Conservation (phyloP, 2,329 filamentous ascomycete genomes). For the Dactylonectria estremocensis region DNA sequence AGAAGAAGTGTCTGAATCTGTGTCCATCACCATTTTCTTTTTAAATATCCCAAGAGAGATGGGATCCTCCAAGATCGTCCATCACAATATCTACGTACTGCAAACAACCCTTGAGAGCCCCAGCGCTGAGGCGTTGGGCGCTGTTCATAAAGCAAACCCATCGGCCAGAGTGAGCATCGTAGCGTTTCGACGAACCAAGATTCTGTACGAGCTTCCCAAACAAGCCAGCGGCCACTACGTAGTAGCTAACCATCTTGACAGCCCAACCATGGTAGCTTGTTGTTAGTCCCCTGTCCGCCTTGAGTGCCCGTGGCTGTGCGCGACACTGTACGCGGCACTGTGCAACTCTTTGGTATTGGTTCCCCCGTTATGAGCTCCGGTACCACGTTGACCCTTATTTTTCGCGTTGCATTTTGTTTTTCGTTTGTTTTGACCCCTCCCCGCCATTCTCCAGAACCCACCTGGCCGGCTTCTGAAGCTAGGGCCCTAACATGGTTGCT, state of each 20-base stretch:
- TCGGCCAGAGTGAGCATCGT: neutral
- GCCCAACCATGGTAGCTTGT: neutral
- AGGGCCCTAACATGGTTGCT: neutral
- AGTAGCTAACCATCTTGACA: neutral
- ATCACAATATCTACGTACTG: conserved; percentile 10
- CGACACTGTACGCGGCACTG: neutral
- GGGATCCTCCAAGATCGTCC: conserved; percentile 1
- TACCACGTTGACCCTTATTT: conserved; percentile 13
- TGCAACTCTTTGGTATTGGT: neutral
- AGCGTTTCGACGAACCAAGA: conserved; percentile 14
- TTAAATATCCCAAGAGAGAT: conserved; percentile 1
- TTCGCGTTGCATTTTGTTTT: conserved; percentile 14
- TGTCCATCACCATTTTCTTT: neutral
- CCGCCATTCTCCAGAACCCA: neutral
- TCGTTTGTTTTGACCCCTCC: conserved; percentile 18
- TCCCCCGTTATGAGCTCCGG: neutral
- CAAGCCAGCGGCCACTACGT: neutral
- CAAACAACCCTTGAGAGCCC: conserved; percentile 11
- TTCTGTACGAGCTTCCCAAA: neutral
- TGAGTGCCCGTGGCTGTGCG: neutral
- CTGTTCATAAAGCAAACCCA: neutral
- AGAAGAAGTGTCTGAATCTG: neutral
- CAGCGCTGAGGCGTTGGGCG: neutral
- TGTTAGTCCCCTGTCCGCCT: neutral
- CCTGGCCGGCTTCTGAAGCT: conserved; percentile 2